A percentile compares a stretch with the other conserved stretches of the same genome.
Evolutionary conservation across 495 filamentous ascomycete species (phyloP).

Genomic region (Halenospora varia): DNA sequence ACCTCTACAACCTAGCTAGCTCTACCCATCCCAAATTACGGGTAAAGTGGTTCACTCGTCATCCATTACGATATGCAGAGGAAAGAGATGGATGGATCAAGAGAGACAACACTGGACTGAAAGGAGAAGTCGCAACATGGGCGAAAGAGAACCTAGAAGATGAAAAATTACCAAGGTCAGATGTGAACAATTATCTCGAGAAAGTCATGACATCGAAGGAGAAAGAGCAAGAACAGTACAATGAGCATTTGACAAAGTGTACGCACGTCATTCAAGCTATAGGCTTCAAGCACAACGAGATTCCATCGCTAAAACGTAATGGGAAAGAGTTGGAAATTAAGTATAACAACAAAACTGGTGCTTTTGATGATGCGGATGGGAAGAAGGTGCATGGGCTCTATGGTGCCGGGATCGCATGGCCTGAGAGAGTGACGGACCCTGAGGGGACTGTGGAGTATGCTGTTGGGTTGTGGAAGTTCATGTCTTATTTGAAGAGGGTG

Average conservation of each 20-base stretch:
- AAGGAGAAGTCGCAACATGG: slow-evolving; percentile 56
- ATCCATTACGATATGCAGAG: slow-evolving; percentile 55
- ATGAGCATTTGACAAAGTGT: slow-evolving; percentile 42
- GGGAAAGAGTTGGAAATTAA: slow-evolving; percentile 32
- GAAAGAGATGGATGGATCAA: slow-evolving; percentile 59
- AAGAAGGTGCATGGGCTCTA: slow-evolving; percentile 44
- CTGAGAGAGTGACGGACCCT: slow-evolving; percentile 55
- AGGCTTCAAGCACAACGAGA: slow-evolving; percentile 45
- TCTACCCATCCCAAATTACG: slow-evolving; percentile 46
- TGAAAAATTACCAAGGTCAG: slow-evolving; percentile 38
- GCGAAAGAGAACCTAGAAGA: slow-evolving; percentile 53
- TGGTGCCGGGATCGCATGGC: slow-evolving; percentile 59
- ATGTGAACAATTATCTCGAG: slow-evolving; percentile 44
- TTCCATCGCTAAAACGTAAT: slow-evolving; percentile 33
- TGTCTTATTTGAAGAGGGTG: slow-evolving; percentile 54
- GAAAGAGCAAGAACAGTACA: slow-evolving; percentile 39
- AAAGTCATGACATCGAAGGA: slow-evolving; percentile 47
- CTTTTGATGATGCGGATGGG: slow-evolving; percentile 38
- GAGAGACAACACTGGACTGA: slow-evolving; percentile 60
- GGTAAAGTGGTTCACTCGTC: slow-evolving; percentile 58
- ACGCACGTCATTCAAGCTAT: slow-evolving; percentile 51
- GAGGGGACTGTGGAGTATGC: slow-evolving; percentile 57
- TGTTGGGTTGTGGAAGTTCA: slow-evolving; percentile 61
- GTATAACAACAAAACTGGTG: slow-evolving; percentile 47
- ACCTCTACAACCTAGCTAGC: slow-evolving; percentile 48